phyloP scores from a whole-genome alignment of 2,329 filamentous ascomycete species.

The Pezicula rhizophila region DNA sequence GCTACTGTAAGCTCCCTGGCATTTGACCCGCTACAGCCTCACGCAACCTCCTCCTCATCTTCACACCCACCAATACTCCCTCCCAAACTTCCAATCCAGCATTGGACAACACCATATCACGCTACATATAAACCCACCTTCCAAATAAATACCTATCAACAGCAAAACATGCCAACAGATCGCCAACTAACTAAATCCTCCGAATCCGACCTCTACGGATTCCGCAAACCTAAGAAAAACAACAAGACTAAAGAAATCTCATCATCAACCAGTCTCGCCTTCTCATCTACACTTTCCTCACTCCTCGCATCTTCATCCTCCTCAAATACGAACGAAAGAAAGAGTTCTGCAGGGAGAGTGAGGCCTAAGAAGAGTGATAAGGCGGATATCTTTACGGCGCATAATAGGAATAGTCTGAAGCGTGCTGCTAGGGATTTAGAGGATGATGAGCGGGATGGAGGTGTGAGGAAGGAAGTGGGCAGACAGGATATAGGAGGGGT shows the following conservation, averaged over 20 bases:
- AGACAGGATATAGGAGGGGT: slow-evolving; percentile 59
- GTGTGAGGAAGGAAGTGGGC: slow-evolving; percentile 40
- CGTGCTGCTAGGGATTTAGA: slow-evolving; percentile 54
- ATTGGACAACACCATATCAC: too few species aligned
- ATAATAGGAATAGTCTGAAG: slow-evolving; percentile 57
- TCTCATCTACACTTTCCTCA: slow-evolving; percentile 80
- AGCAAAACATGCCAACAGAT: neutral
- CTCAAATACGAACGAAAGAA: slow-evolving; percentile 26
- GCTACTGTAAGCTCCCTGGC: too few species aligned
- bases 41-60: too few species aligned
- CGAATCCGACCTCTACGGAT: slow-evolving; percentile 72
- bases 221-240: slow-evolving; percentile 67
- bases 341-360: slow-evolving; percentile 39
- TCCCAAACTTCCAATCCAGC: too few species aligned
- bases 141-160: neutral
- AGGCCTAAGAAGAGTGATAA: slow-evolving; percentile 49
- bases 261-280: slow-evolving; percentile 70
- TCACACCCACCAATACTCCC: too few species aligned
- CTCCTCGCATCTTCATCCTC: slow-evolving; percentile 59
- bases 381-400: slow-evolving; percentile 61
- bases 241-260: slow-evolving; percentile 56
- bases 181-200: slow-evolving; percentile 21
- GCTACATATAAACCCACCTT: too few species aligned
- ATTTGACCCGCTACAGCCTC: too few species aligned
- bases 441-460: slow-evolving; percentile 28